These are phyloP conservation scores for Candida glucosophila DNA, from an alignment of 1,139 yeast species.

Conservation along the genomic window DNA sequence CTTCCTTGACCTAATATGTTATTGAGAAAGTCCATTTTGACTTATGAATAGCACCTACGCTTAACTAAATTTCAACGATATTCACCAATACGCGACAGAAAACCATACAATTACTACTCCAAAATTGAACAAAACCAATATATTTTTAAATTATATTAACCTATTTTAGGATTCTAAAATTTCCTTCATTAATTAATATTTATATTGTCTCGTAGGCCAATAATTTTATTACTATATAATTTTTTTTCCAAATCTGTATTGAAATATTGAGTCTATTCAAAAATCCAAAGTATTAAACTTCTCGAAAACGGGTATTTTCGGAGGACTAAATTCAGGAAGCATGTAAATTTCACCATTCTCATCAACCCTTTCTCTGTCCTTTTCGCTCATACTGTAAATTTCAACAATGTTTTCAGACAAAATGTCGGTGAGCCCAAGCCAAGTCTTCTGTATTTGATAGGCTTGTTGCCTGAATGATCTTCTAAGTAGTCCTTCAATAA, in stretches of 20 bases:
- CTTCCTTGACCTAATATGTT: conserved; percentile 26
- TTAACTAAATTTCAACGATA: no score
- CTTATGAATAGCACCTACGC: no score
- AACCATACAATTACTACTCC: no score
- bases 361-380: conserved; percentile 80
- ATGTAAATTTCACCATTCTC: conserved; percentile 80
- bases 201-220: no score
- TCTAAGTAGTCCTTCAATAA: conserved; percentile 72
- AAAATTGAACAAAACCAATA: no score
- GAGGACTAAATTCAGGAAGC: conserved; percentile 65
- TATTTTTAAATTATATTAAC: no score
- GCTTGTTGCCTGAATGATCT: conserved; percentile 75
- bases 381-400: conserved; percentile 72
- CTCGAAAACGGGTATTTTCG: conserved; percentile 53
- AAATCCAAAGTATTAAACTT: conserved; percentile 48
- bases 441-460: conserved; percentile 64
- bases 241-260: conserved; percentile 1
- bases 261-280: conserved; percentile 10
- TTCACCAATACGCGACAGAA: no score
- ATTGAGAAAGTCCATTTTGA: conserved; percentile 38
- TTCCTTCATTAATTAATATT: no score
- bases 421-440: conserved; percentile 47
- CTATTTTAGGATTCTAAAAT: no score
- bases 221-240: no score
- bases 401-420: conserved; percentile 57